Base-by-base conservation (phyloP, 2,329 filamentous ascomycete species). In the Hypoxylon sp. region DNA sequence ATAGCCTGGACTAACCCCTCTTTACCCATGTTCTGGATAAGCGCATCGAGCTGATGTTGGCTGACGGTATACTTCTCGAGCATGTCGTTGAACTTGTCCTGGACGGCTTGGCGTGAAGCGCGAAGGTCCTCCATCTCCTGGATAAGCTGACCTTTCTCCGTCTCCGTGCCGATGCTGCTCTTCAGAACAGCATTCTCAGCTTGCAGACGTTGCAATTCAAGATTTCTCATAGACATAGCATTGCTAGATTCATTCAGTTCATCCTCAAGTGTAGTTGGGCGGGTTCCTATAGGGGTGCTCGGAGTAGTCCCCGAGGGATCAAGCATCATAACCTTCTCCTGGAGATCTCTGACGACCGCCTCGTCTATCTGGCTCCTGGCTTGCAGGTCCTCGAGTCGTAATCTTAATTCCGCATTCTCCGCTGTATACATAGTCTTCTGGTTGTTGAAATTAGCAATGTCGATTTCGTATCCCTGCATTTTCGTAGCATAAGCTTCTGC, bases 101-200 rank as follows among this genome's bases (percentile, higher is more conserved):
- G 84, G n/a, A 88, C 75, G 40, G 80, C 77, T 61, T 85, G 83
- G 36, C 80, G 79, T 65, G 83, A 82, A 53, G 81, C 79, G 57
- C 81, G 83, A 59, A 84, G 78, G 61, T 85, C 81, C 49, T 89
- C 87, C 28, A 89, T 78, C 65, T 89, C 85, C 55, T 80, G 80
- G 28, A 85, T 82, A 46, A 90, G 78, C 44, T 82, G 78, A 44
- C 83, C 82, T 59, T 83, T 85, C 69, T 88, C 85, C 1, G 84
- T 83, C 6, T 82, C 82, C 6, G 83, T 83, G 8, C 82, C 82
- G 53, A 86, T 79, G 51, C 82, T 86, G 65, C 81, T 85, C 63
- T 84, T 84, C 11, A 90, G 78, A 6, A 89, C 75, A 33, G 84
- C 82, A 70, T 88, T 89, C 75, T 90, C 88, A 4, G 87, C 85